These are phyloP conservation scores for Echeveria elegans DNA, from an alignment of 164 flowering plant genomes.

Conservation along the genomic window DNA sequence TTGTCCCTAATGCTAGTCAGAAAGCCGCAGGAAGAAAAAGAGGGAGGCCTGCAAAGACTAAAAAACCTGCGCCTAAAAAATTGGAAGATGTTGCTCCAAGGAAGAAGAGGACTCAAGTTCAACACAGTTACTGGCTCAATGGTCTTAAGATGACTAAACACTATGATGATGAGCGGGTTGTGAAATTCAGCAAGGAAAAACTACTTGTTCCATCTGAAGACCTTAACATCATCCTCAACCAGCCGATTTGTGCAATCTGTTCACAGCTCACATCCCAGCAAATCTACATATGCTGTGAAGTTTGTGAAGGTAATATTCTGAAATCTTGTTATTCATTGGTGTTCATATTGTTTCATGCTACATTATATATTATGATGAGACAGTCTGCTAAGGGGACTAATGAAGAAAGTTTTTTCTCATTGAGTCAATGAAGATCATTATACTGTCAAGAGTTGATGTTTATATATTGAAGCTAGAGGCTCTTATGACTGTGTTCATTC, in stretches of 20 bases:
- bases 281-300: constrained; percentile 55
- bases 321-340: neutral
- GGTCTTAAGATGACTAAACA: constrained; percentile 61
- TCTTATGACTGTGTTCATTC: neutral
- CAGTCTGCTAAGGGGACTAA: neutral
- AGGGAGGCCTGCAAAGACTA: constrained; percentile 26
- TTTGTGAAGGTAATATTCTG: neutral
- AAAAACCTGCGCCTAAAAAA: constrained; percentile 18
- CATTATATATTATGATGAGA: neutral
- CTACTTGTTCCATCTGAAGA: constrained; percentile 28
- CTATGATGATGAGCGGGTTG: constrained; percentile 51
- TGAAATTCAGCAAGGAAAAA: constrained; percentile 34
- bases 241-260: constrained; percentile 66
- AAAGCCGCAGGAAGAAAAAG: constrained; percentile 24
- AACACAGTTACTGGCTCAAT: constrained; percentile 66
- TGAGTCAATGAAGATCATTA: no score
- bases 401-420: neutral
- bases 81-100: constrained; percentile 23
- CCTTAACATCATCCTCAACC: constrained; percentile 11
- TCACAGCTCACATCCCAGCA: constrained; percentile 22
- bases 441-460: neutral
- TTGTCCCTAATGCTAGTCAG: constrained; percentile 25
- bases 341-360: neutral
- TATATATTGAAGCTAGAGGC: neutral
- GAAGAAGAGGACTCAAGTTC: constrained; percentile 37